Conservation (phyloP, 2,329 filamentous ascomycete species). For the Pseudocercospora fuligena region DNA sequence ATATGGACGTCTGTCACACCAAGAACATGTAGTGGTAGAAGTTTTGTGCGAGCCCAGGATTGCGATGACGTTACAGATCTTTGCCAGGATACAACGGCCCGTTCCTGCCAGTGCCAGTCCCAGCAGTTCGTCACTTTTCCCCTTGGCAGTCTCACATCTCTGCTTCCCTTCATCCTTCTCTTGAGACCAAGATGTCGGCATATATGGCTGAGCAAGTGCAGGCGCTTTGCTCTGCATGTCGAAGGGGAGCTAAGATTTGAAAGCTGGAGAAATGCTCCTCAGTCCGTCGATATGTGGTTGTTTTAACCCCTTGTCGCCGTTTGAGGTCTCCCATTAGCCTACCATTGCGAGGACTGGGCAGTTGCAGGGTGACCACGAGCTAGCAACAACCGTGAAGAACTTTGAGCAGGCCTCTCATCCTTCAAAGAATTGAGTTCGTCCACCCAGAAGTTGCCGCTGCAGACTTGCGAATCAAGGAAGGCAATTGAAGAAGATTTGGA, state of each 20-base stretch:
- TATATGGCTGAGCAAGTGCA: too few species aligned
- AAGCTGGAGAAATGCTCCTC: too few species aligned
- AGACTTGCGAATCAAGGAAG: not conserved
- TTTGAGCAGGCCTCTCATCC: not conserved
- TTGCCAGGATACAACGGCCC: too few species aligned
- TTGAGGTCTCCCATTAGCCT: slow-evolving; percentile 2
- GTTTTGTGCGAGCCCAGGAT: too few species aligned
- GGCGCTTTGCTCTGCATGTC: not conserved
- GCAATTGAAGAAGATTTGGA: not conserved
- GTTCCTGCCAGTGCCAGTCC: too few species aligned
- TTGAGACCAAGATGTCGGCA: too few species aligned
- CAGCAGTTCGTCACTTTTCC: too few species aligned
- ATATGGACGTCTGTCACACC: too few species aligned
- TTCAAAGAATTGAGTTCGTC: not conserved
- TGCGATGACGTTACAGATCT: too few species aligned
- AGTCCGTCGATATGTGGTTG: not conserved
- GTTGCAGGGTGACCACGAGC: not conserved
- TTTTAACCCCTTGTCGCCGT: not conserved
- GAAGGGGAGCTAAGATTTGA: not conserved
- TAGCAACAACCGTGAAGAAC: not conserved
- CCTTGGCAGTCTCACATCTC: too few species aligned
- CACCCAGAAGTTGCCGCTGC: not conserved
- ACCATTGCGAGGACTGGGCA: not conserved
- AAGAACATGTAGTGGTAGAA: too few species aligned
- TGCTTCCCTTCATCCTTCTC: too few species aligned